A percentile compares a stretch with the other conserved stretches of the same genome.
phyloP scores from a whole-genome alignment of 2,329 filamentous ascomycete genomes.

The Colletotrichum gigasporum region DNA sequence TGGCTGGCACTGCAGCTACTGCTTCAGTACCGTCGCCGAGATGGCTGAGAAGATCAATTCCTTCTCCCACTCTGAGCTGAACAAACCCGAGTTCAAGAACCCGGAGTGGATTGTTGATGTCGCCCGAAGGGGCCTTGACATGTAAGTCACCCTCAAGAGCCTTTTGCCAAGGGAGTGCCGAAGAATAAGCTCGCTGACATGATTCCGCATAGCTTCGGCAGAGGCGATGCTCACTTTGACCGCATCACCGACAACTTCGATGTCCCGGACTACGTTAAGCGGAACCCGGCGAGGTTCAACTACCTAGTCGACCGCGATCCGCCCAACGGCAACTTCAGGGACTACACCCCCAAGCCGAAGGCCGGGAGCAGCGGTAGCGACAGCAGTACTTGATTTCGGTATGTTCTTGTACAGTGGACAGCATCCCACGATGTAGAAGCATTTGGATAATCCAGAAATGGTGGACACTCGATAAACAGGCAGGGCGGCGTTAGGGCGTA shows the following conservation, averaged over 20 bases:
- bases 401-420: background rate
- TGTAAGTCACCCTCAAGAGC: constrained; percentile 50
- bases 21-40: constrained; percentile 65
- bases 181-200: background rate
- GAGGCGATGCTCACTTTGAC: constrained; percentile 28
- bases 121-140: constrained; percentile 51
- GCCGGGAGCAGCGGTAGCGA: too few species aligned
- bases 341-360: constrained; percentile 32
- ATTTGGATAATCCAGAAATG: background rate
- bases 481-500: constrained; percentile 1
- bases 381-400: too few species aligned
- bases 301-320: constrained; percentile 51
- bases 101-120: constrained; percentile 49
- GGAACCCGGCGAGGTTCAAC: constrained; percentile 42
- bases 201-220: constrained; percentile 34
- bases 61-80: constrained; percentile 51
- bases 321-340: constrained; percentile 47
- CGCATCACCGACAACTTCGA: constrained; percentile 50
- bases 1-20: constrained; percentile 71
- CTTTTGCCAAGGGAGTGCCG: too few species aligned
- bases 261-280: constrained; percentile 50
- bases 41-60: constrained; percentile 62
- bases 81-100: constrained; percentile 51
- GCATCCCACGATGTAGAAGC: too few species aligned
- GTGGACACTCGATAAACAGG: background rate